Conservation (phyloP, 768 basidiomycete species). For the Agaricus bisporus region DNA sequence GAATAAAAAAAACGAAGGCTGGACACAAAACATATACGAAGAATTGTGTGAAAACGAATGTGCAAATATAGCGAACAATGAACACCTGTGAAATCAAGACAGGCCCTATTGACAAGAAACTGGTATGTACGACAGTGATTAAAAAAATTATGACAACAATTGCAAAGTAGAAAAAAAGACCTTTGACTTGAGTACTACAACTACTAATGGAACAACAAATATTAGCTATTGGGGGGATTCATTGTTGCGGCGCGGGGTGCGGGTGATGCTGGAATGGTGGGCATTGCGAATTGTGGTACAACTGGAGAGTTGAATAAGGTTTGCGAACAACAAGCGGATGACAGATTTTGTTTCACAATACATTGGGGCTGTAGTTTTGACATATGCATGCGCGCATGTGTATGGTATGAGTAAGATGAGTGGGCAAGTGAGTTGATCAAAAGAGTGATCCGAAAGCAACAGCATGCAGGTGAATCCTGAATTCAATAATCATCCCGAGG, state of each 20-base stretch:
- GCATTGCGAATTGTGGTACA: constrained; percentile 6
- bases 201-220: constrained; percentile 9
- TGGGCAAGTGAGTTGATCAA: constrained; percentile 2
- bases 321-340: neutral
- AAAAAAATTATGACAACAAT: neutral
- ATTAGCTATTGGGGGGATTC: constrained; percentile 1
- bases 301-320: neutral
- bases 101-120: constrained; percentile 3
- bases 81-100: neutral
- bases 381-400: neutral
- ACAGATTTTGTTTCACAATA: constrained; percentile 9
- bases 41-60: neutral
- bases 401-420: neutral
- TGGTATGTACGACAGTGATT: constrained; percentile 3
- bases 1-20: neutral
- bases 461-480: neutral
- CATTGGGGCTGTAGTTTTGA: constrained; percentile 3
- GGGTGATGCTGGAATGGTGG: neutral
- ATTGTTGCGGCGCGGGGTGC: neutral
- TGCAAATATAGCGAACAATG: constrained; percentile 1
- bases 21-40: constrained; percentile 3
- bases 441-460: neutral
- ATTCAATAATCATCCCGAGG: constrained; percentile 38
- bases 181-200: neutral
- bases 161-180: neutral